A percentile compares a stretch with the other conserved stretches of the same genome.
Conservation (phyloP, 352 stramenopile species). For the Aphanomyces stellatus region DNA sequence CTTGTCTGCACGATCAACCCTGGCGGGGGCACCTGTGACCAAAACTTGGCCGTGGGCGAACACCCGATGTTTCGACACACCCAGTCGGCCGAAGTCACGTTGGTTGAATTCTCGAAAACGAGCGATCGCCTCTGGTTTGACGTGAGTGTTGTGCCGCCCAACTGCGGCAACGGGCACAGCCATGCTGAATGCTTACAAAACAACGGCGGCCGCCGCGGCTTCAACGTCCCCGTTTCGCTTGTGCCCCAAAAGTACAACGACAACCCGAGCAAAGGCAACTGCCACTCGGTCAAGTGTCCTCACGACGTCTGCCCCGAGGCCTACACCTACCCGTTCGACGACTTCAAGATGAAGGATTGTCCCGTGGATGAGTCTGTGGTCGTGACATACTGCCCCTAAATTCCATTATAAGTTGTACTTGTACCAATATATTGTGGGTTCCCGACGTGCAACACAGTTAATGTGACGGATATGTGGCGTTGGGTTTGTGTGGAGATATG, state of each 20-base stretch:
- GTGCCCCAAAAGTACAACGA: constrained; percentile 18
- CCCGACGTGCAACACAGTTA: too few relatives aligned
- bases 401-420: too few relatives aligned
- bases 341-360: constrained; percentile 24
- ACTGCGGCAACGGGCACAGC: constrained; percentile 21
- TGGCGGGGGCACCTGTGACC: constrained; percentile 17
- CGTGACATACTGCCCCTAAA: constrained; percentile 25
- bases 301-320: constrained; percentile 22
- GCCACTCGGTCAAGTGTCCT: constrained; percentile 19
- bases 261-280: constrained; percentile 14
- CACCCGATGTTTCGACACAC: constrained; percentile 24
- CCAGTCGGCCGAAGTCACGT: constrained; percentile 14
- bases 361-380: constrained; percentile 23
- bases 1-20: constrained; percentile 18
- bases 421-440: too few relatives aligned
- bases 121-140: constrained; percentile 26
- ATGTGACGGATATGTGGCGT: too few relatives aligned
- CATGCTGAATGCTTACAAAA: constrained; percentile 19
- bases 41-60: constrained; percentile 12
- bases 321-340: constrained; percentile 25
- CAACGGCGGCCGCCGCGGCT: constrained; percentile 19
- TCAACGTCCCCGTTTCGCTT: constrained; percentile 25
- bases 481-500: too few relatives aligned
- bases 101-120: constrained; percentile 21
- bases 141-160: constrained; percentile 28